phyloP scores from a whole-genome alignment of 2,329 filamentous ascomycete genomes.

The Passalora sequoiae region DNA sequence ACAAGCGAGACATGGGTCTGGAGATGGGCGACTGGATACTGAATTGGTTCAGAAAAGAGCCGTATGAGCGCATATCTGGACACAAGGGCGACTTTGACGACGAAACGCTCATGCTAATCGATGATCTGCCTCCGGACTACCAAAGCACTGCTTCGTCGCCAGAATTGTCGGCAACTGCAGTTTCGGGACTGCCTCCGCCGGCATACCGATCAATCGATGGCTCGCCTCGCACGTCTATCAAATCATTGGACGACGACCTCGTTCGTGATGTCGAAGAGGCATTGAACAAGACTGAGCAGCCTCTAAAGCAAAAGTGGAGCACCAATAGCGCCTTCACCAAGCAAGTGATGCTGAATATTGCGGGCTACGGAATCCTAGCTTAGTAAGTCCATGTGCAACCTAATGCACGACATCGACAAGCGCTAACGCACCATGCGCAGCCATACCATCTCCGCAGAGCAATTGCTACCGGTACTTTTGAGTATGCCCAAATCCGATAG shows the following conservation, averaged over 20 bases:
- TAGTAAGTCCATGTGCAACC: slow-evolving; percentile 63
- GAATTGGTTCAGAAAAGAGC: slow-evolving; percentile 22
- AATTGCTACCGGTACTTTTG: slow-evolving; percentile 86
- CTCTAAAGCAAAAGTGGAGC: slow-evolving; percentile 26
- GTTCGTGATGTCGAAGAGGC: slow-evolving; percentile 23
- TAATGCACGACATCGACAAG: slow-evolving; percentile 3
- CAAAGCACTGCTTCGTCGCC: slow-evolving; percentile 54
- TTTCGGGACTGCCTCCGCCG: slow-evolving; percentile 28
- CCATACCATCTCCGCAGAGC: slow-evolving; percentile 95
- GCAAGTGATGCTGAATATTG: slow-evolving; percentile 79
- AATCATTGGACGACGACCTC: slow-evolving; percentile 13
- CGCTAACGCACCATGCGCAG: slow-evolving; percentile 43
- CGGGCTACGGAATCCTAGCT: slow-evolving; percentile 85
- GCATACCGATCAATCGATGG: slow-evolving; percentile 32
- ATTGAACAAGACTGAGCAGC: slow-evolving; percentile 29
- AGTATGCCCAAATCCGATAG: slow-evolving; percentile 58
- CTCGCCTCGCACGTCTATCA: slow-evolving; percentile 24
- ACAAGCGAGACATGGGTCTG: slow-evolving; percentile 67
- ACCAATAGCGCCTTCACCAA: slow-evolving; percentile 67
- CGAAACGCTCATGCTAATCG: slow-evolving; percentile 59
- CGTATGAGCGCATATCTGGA: slow-evolving; percentile 29
- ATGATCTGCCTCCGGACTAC: slow-evolving; percentile 64
- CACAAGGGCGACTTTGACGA: slow-evolving; percentile 48
- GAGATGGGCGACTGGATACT: slow-evolving; percentile 69
- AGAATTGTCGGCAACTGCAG: slow-evolving; percentile 34